A percentile compares a stretch with the other conserved stretches of the same genome.
Evolutionary conservation across 768 basidiomycete genomes (phyloP).

Genomic region (Boletus bicolor): DNA sequence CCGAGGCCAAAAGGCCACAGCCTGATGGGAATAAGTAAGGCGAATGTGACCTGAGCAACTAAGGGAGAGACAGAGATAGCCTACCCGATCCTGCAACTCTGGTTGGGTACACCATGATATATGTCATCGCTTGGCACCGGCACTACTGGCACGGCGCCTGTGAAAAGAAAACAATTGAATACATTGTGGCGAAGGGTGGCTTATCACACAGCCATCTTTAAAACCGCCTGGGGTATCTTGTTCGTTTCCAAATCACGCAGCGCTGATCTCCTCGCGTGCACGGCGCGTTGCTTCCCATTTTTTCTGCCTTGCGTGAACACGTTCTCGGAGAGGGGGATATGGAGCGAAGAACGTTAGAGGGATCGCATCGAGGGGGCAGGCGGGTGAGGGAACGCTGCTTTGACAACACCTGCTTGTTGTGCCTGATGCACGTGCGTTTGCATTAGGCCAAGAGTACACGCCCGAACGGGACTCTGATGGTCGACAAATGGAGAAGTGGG

Average conservation of each 20-base stretch:
- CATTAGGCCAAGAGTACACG: not conserved
- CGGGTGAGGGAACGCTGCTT: not conserved
- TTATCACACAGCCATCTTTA: not conserved
- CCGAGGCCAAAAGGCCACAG: not conserved
- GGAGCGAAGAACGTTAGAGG: not conserved
- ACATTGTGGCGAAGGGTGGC: not conserved
- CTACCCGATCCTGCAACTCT: not conserved
- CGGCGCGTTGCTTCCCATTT: not conserved
- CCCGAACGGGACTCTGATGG: not conserved
- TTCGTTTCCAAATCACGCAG: not conserved
- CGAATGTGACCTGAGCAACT: not conserved
- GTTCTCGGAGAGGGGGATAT: too few relatives aligned
- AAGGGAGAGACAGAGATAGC: too few relatives aligned
- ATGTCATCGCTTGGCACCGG: not conserved
- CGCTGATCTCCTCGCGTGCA: not conserved
- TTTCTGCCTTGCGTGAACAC: not conserved
- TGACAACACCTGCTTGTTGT: not conserved
- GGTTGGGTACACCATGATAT: not conserved
- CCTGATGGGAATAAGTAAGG: not conserved
- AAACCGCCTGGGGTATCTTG: not conserved
- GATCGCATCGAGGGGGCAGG: conserved; percentile 11
- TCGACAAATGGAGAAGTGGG: not conserved
- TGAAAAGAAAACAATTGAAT: too few relatives aligned
- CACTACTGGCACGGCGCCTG: not conserved
- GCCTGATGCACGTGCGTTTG: not conserved